phyloP scores from a whole-genome alignment of 139 green algal species.

The Microglena sp. region DNA sequence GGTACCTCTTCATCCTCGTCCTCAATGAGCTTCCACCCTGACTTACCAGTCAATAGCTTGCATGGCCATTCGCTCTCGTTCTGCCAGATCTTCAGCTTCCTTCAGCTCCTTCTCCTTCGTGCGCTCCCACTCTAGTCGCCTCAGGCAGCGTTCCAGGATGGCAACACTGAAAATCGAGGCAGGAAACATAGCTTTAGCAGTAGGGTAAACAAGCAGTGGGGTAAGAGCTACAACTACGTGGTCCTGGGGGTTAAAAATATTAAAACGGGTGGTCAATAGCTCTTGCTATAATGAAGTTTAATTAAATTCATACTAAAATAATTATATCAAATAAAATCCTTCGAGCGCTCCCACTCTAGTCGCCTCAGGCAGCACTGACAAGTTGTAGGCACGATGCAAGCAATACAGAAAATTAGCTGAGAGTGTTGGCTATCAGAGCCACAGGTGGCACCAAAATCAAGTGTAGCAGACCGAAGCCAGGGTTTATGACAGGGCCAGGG shows the following conservation, averaged over 20 bases:
- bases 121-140: constrained; percentile 86
- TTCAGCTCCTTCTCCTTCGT: constrained; percentile 57
- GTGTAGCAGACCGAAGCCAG: too few relatives aligned
- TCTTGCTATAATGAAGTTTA: too few relatives aligned
- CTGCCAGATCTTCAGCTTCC: constrained; percentile 56
- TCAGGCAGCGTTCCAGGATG: constrained; percentile 72
- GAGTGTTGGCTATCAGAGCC: too few relatives aligned
- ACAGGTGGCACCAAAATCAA: too few relatives aligned
- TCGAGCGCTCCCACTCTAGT: constrained; percentile 81
- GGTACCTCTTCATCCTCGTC: too few relatives aligned
- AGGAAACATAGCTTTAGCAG: not conserved
- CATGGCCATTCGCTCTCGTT: constrained; percentile 83
- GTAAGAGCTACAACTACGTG: not conserved
- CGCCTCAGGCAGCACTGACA: constrained; percentile 72
- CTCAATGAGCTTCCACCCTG: too few relatives aligned
- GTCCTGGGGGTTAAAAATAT: not conserved
- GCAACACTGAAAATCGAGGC: constrained; percentile 23
- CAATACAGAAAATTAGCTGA: too few relatives aligned
- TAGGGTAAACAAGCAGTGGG: not conserved
- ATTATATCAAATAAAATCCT: too few relatives aligned
- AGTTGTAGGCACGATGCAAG: too few relatives aligned
- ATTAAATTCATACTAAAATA: too few relatives aligned
- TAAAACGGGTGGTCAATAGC: not conserved
- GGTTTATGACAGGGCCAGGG: too few relatives aligned
- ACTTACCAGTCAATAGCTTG: constrained; percentile 79